phyloP scores from a whole-genome alignment of 1,284 basidiomycete genomes.

The Inonotus hispidus region DNA sequence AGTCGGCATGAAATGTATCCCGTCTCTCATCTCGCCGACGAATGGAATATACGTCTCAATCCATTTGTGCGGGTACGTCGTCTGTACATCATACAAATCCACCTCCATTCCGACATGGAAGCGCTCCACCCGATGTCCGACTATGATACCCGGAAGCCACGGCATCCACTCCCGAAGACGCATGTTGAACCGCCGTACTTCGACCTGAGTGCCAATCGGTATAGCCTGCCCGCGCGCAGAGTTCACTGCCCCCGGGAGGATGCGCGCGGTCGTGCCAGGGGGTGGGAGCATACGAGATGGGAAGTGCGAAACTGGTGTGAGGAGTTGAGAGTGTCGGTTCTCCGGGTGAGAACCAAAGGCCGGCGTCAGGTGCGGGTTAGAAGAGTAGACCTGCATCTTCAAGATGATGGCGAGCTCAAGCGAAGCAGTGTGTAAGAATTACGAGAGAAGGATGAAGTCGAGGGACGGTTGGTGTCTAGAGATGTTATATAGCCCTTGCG shows the following conservation, averaged over 20 bases:
- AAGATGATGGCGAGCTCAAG: neutral
- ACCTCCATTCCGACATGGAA: constrained; percentile 19
- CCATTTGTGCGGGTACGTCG: constrained; percentile 11
- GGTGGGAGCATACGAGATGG: constrained; percentile 20
- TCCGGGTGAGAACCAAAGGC: constrained; percentile 5
- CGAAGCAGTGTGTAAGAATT: neutral
- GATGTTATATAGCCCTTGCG: neutral
- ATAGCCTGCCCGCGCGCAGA: neutral
- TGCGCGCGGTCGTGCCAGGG: constrained; percentile 17
- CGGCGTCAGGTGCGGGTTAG: neutral
- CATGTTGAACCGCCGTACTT: constrained; percentile 19
- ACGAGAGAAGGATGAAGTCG: neutral
- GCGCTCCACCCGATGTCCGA: constrained; percentile 16
- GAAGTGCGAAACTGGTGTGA: constrained; percentile 18
- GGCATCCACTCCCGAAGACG: constrained; percentile 16
- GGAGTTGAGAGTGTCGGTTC: constrained; percentile 18
- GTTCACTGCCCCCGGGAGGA: constrained; percentile 8
- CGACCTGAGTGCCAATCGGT: constrained; percentile 11
- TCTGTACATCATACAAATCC: constrained; percentile 18
- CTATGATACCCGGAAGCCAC: constrained; percentile 16
- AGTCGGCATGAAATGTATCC: constrained; percentile 13
- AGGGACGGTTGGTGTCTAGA: neutral
- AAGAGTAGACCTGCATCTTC: constrained; percentile 7
- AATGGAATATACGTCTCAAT: constrained; percentile 20
- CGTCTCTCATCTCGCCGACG: constrained; percentile 17